These are phyloP conservation scores for Selaginella tamariscina DNA, from an alignment of 75 land plant species.

Conservation along the genomic window DNA sequence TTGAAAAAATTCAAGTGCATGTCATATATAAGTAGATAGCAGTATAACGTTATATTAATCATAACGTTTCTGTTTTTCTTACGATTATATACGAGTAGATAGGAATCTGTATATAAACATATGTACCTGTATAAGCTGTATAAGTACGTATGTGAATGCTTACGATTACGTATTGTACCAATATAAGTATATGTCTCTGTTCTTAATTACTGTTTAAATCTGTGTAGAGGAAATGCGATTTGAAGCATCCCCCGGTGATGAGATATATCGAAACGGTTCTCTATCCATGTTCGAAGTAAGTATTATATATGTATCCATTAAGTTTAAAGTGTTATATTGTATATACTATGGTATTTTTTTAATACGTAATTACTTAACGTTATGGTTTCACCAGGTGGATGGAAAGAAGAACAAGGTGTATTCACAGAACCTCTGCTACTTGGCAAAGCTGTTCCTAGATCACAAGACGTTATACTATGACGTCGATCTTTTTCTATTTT, in stretches of 20 bases:
- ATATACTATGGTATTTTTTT: not conserved
- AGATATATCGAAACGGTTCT: conserved; percentile 82
- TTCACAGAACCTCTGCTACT: conserved; percentile 81
- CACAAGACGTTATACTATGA: conserved; percentile 97
- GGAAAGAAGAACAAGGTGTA: conserved; percentile 94
- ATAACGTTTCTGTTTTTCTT: too few species aligned
- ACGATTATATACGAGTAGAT: too few species aligned
- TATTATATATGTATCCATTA: not conserved
- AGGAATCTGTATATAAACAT: too few species aligned
- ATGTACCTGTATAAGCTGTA: too few species aligned
- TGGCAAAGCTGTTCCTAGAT: conserved; percentile 88
- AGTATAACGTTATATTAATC: too few species aligned
- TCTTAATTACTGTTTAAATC: not conserved
- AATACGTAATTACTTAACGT: not conserved
- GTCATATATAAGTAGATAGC: too few species aligned
- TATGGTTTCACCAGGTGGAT: conserved; percentile 51
- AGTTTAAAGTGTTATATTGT: too few species aligned
- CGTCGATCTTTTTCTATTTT: conserved; percentile 85
- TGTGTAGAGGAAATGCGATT: conserved; percentile 78
- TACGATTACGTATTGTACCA: not conserved
- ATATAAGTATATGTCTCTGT: too few species aligned
- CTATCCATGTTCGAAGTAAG: conserved; percentile 89
- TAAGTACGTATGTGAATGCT: too few species aligned
- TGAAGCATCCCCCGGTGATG: conserved; percentile 99
- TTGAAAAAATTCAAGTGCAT: too few species aligned